A percentile compares a stretch with the other conserved stretches of the same genome.
phyloP scores from a whole-genome alignment of 2,329 filamentous ascomycete genomes.

The Verticillium isaacii region DNA sequence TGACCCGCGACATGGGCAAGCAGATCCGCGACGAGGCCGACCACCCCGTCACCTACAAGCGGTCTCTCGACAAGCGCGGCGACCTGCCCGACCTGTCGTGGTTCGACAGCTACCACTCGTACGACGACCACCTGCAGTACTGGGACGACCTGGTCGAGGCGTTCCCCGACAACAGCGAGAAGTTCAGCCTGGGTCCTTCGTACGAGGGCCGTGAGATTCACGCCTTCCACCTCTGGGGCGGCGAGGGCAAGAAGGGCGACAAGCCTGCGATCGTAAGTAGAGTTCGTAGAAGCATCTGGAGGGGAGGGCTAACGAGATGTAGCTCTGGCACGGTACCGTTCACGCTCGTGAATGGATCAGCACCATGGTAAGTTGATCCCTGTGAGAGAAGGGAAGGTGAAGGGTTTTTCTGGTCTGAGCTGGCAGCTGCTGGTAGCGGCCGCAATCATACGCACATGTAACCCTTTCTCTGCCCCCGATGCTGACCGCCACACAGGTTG shows the following conservation, averaged over 20 bases:
- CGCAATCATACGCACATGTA: conserved; percentile 29
- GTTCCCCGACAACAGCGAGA: conserved; percentile 41
- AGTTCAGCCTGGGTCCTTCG: conserved; percentile 37
- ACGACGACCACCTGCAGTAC: conserved; percentile 45
- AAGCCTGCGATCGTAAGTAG: conserved; percentile 35
- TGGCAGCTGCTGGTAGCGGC: too few relatives aligned
- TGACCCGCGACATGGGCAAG: conserved; percentile 21
- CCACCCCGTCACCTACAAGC: conserved; percentile 15
- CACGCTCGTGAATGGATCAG: conserved; percentile 53
- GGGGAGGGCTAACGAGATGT: neutral
- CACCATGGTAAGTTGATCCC: conserved; percentile 47
- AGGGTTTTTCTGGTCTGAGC: neutral
- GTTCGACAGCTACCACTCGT: conserved; percentile 50
- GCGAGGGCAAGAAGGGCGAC: conserved; percentile 26
- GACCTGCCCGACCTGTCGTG: conserved; percentile 34
- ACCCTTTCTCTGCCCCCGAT: conserved; percentile 16
- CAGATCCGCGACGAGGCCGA: conserved; percentile 21
- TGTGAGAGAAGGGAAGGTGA: neutral
- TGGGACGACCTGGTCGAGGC: conserved; percentile 38
- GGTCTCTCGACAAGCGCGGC: conserved; percentile 13
- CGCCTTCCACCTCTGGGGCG: conserved; percentile 49
- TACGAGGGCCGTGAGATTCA: conserved; percentile 48
- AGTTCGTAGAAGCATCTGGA: too few relatives aligned
- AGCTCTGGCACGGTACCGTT: conserved; percentile 43
- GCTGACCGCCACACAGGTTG: conserved; percentile 15